phyloP scores from a whole-genome alignment of 495 filamentous ascomycete genomes.

The Lophium mytilinum region DNA sequence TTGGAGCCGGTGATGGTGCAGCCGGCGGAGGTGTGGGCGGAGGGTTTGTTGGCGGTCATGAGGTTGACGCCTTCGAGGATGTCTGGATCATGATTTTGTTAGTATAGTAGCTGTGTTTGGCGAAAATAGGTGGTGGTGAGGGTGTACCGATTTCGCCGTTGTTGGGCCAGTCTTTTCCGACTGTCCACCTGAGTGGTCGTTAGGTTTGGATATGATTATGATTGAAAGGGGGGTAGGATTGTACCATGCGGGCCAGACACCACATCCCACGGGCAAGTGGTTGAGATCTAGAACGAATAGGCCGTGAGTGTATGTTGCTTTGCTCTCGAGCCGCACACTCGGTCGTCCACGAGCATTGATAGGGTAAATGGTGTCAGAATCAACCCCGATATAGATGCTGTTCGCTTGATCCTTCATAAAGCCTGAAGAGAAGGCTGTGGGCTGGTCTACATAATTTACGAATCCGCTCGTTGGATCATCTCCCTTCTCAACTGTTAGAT shows the following conservation, averaged over 20 bases:
- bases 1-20: constrained; percentile 50
- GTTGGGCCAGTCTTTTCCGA: constrained; percentile 52
- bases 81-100: constrained; percentile 39
- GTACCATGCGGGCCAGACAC: constrained; percentile 16
- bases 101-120: background rate
- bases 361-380: constrained; percentile 10
- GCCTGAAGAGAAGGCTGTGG: constrained; percentile 13
- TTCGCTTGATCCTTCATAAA: constrained; percentile 17
- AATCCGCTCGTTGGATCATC: constrained; percentile 9
- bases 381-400: constrained; percentile 17
- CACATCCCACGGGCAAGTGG: constrained; percentile 29
- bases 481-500: background rate
- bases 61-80: constrained; percentile 82
- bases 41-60: constrained; percentile 54
- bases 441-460: constrained; percentile 8
- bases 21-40: constrained; percentile 60
- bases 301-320: constrained; percentile 24
- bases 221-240: constrained; percentile 48
- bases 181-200: constrained; percentile 37
- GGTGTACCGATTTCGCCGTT: constrained; percentile 43
- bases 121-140: background rate
- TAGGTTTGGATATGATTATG: constrained; percentile 25
- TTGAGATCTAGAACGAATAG: constrained; percentile 28
- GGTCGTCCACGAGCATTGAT: constrained; percentile 19
- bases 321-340: constrained; percentile 24